Base-by-base conservation (phyloP, 148 eudicot genomes). In the Silene latifolia region DNA sequence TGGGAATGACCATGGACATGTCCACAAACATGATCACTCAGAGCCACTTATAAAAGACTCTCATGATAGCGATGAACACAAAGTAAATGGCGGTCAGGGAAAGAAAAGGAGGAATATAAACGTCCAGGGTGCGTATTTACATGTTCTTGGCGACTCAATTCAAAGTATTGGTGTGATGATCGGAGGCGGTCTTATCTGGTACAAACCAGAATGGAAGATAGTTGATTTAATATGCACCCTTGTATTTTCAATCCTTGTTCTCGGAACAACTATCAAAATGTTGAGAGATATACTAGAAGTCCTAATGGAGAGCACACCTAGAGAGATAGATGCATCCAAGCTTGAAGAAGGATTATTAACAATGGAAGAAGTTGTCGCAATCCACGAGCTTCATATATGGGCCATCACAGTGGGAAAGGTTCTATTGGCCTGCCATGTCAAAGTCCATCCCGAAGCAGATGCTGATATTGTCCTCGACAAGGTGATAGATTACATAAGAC, bases 81-180 rank as follows among this genome's bases (percentile, higher is more conserved):
- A 72, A 21, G 32, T 59, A 23, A 68, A 71, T 19, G 71, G 27
- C 19, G 81, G 54, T 12, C 66, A 53, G 21, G 79, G 77, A 59
- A 87, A 88, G 84, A 85, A 86, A 82, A 60, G 53, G 77, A 76
- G 85, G 42, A 92, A 89, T 54, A 83, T 92, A 69, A 92, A 95
- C 63, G 82, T 95, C 19, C 99, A 95, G 72, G 96, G 96, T 32
- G 99, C 99, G 71, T 95, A 90, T 78, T 89, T 92, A 54, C 99
- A 92, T 35, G 99, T 95, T 32, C 91, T 95, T 5, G 99, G 99
- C 61, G 99, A 95, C 82, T 90, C 91, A 7, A 87, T 95, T 76
- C 99, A 95, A 72, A 95, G 99, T 67, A 59, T 95, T 9, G 99
- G 97, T 10, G 99, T 95, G 23, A 95, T 95, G 99, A 88, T 95